Percentiles rank a stretch among this genome's conserved stretches.
phyloP scores from a whole-genome alignment of 345 rosid species.

The Eucalyptus globulus region DNA sequence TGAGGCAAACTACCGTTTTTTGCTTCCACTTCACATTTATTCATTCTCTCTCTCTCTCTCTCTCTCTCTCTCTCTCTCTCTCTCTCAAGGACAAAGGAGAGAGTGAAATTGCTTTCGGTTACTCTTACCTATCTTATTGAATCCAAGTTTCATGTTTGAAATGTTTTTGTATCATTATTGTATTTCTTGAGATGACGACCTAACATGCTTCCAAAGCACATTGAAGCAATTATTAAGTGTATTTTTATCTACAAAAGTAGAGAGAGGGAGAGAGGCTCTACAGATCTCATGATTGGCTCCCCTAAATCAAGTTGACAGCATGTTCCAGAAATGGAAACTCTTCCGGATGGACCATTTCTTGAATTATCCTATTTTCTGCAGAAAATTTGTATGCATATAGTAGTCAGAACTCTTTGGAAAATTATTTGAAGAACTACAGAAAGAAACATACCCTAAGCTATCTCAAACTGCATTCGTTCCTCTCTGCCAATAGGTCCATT shows the following conservation, averaged over 20 bases:
- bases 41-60: slow-evolving; percentile 11
- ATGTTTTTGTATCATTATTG: background rate
- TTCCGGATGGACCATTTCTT: background rate
- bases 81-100: background rate
- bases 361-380: background rate
- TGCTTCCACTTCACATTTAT: slow-evolving; percentile 73
- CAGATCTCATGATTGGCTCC: background rate
- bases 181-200: background rate
- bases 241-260: background rate
- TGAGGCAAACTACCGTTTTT: background rate
- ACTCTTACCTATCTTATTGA: background rate
- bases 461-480: background rate
- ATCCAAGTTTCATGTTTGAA: background rate
- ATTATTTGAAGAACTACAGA: background rate
- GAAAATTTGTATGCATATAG: background rate
- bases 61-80: slow-evolving; percentile 9
- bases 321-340: background rate
- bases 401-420: background rate
- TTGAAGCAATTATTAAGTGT: background rate
- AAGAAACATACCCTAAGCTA: background rate
- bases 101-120: background rate
- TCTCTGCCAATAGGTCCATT: background rate
- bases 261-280: background rate
- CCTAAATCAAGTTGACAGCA: background rate
- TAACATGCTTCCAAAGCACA: background rate